Conservation (phyloP, 176 grass and related monocot species). For the Raddia distichophylla region DNA sequence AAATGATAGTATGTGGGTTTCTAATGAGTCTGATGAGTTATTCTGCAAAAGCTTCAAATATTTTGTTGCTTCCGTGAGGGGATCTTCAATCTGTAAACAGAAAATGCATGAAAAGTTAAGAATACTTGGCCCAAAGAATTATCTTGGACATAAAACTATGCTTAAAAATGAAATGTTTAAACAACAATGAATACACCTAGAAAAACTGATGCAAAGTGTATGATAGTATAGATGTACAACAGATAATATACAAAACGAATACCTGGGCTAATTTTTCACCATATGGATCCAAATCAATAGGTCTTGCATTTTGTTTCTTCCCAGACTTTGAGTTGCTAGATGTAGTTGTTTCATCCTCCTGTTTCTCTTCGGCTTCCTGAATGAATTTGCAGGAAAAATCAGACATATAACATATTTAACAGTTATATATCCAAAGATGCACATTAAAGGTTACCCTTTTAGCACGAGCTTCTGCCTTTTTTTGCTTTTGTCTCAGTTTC, state of each 20-base stretch:
- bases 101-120: constrained; percentile 13
- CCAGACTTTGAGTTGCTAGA: constrained; percentile 77
- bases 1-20: constrained; percentile 94
- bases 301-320: constrained; percentile 74
- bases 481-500: constrained; percentile 98
- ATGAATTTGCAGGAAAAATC: constrained; percentile 38
- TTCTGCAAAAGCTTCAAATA: constrained; percentile 95
- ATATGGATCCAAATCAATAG: constrained; percentile 91
- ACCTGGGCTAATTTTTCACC: constrained; percentile 96
- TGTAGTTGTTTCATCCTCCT: constrained; percentile 72
- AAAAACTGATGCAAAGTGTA: constrained; percentile 3
- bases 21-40: constrained; percentile 80
- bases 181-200: not conserved
- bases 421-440: constrained; percentile 27
- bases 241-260: constrained; percentile 23
- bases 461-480: constrained; percentile 96
- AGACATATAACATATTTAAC: constrained; percentile 21
- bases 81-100: constrained; percentile 80
- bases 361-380: constrained; percentile 97
- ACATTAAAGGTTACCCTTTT: constrained; percentile 72
- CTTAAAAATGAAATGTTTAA: not conserved
- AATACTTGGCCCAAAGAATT: not conserved
- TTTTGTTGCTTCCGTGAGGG: constrained; percentile 82
- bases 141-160: constrained; percentile 1
- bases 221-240: not conserved